Evolutionary conservation across 768 basidiomycete species (phyloP).

Genomic region (Amyloporia xantha): DNA sequence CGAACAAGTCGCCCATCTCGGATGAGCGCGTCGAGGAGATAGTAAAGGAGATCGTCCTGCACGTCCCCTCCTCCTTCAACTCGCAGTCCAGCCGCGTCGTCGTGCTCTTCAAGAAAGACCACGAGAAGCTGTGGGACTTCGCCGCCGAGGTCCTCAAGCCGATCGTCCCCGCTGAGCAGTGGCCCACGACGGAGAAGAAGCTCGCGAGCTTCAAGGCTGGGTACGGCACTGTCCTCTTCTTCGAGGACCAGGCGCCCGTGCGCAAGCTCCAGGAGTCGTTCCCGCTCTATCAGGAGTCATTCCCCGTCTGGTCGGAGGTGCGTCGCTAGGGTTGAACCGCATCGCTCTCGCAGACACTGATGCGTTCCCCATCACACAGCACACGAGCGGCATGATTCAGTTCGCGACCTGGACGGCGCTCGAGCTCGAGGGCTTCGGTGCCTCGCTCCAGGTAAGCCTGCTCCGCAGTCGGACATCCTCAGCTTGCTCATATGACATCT

Average conservation of each 20-base stretch:
- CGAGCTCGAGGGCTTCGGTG: slow-evolving; percentile 17
- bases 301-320: slow-evolving; percentile 17
- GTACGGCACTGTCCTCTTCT: slow-evolving; percentile 20
- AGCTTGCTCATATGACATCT: not conserved
- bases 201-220: slow-evolving; percentile 15
- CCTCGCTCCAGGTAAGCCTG: slow-evolving; percentile 10
- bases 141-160: slow-evolving; percentile 11
- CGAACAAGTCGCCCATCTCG: slow-evolving; percentile 14
- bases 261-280: slow-evolving; percentile 14
- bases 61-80: slow-evolving; percentile 19
- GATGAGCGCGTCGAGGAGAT: slow-evolving; percentile 18
- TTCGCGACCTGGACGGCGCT: slow-evolving; percentile 19
- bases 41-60: slow-evolving; percentile 12
- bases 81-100: slow-evolving; percentile 16
- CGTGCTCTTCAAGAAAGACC: slow-evolving; percentile 16
- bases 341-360: not conserved
- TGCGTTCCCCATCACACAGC: not conserved
- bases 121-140: slow-evolving; percentile 21
- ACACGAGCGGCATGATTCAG: slow-evolving; percentile 14
- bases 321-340: not conserved
- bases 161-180: slow-evolving; percentile 15
- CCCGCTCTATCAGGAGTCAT: slow-evolving; percentile 16
- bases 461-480: not conserved
- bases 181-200: slow-evolving; percentile 12
- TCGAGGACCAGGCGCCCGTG: slow-evolving; percentile 15